These are phyloP conservation scores for Rhinocladiella similis DNA, from an alignment of 2,329 filamentous ascomycete species.

Conservation along the genomic window DNA sequence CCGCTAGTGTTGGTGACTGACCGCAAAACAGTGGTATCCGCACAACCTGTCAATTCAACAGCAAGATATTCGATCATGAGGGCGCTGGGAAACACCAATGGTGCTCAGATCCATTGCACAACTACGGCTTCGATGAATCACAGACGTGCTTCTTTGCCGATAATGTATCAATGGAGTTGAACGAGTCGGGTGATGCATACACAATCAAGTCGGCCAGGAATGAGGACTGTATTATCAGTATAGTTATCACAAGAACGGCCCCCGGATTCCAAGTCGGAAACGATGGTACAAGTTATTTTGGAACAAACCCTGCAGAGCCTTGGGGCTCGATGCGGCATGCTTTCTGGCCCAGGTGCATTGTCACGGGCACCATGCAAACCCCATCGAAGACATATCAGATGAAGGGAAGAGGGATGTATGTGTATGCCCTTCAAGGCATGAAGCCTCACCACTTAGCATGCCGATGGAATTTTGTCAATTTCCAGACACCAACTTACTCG, in stretches of 20 bases:
- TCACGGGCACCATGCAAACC: slow-evolving; percentile 82
- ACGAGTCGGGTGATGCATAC: slow-evolving; percentile 78
- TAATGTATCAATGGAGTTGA: slow-evolving; percentile 80
- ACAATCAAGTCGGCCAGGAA: slow-evolving; percentile 89
- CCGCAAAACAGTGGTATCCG: slow-evolving; percentile 69
- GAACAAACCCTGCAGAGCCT: slow-evolving; percentile 79
- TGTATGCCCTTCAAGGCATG: slow-evolving; percentile 92
- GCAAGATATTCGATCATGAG: slow-evolving; percentile 82
- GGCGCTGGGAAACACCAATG: slow-evolving; percentile 74
- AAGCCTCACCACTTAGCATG: slow-evolving; percentile 96
- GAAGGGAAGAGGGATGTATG: slow-evolving; percentile 75
- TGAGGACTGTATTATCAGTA: slow-evolving; percentile 75
- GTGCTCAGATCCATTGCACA: slow-evolving; percentile 75
- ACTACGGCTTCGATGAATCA: slow-evolving; percentile 81
- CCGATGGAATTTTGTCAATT: slow-evolving; percentile 90
- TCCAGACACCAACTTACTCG: slow-evolving; percentile 83
- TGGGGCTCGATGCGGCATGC: slow-evolving; percentile 92
- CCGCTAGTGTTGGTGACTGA: slow-evolving; percentile 7
- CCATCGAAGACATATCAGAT: slow-evolving; percentile 79
- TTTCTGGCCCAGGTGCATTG: slow-evolving; percentile 87
- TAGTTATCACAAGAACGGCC: slow-evolving; percentile 73
- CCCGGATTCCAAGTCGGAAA: slow-evolving; percentile 85
- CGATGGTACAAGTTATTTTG: slow-evolving; percentile 80
- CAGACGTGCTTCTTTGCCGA: slow-evolving; percentile 83
- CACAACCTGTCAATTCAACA: slow-evolving; percentile 90